Evolutionary conservation across 768 basidiomycete genomes (phyloP).

Genomic region (Boletus sp.): DNA sequence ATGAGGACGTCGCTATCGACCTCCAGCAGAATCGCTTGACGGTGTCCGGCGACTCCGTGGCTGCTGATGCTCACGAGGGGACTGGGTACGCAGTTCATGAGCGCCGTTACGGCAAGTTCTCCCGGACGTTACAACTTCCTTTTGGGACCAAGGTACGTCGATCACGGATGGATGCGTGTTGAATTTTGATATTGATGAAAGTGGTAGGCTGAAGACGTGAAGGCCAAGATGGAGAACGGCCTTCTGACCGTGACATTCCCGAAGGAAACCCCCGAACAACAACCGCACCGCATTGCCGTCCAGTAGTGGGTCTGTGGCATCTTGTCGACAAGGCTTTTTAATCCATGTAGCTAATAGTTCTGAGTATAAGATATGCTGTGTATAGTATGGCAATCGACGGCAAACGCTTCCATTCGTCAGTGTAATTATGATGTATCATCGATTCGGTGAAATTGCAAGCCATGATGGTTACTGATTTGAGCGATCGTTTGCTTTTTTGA

Average conservation of each 20-base stretch:
- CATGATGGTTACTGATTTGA: too few species aligned
- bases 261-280: slow-evolving; percentile 36
- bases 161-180: not conserved
- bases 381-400: too few species aligned
- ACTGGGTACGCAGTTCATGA: slow-evolving; percentile 45
- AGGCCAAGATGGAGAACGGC: slow-evolving; percentile 44
- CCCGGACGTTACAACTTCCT: slow-evolving; percentile 41
- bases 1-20: slow-evolving; percentile 47
- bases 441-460: too few species aligned
- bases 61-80: slow-evolving; percentile 34
- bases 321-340: too few species aligned
- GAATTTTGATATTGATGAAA: not conserved
- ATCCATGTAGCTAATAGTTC: too few species aligned
- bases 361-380: too few species aligned
- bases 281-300: slow-evolving; percentile 40
- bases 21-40: slow-evolving; percentile 44
- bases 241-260: slow-evolving; percentile 48
- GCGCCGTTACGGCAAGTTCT: slow-evolving; percentile 43
- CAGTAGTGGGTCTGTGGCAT: not conserved
- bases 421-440: too few species aligned
- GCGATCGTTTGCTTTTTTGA: too few species aligned
- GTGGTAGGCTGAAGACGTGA: slow-evolving; percentile 40
- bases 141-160: slow-evolving; percentile 41
- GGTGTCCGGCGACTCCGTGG: slow-evolving; percentile 43
- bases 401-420: too few species aligned